Conservation (phyloP, 2,329 filamentous ascomycete genomes). For the Xylariaceae sp. region DNA sequence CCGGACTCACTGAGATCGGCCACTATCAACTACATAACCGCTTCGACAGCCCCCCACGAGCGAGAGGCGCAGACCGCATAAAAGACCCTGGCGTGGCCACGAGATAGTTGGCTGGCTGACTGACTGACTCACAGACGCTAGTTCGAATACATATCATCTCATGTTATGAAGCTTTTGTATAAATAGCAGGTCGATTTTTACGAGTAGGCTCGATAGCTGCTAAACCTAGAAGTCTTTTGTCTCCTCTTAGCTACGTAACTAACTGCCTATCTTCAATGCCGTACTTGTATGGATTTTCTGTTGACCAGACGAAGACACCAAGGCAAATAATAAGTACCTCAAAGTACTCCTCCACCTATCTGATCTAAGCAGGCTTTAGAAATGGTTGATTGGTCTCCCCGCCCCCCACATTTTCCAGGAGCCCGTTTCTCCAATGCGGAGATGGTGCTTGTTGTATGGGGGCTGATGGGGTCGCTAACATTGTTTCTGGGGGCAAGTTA, state of each 20-base stretch:
- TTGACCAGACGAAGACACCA: neutral
- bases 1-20: neutral
- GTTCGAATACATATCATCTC: neutral
- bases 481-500: slow-evolving; percentile 6
- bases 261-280: neutral
- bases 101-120: too few species aligned
- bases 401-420: slow-evolving; percentile 31
- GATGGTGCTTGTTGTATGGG: slow-evolving; percentile 33
- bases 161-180: neutral
- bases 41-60: neutral
- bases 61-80: neutral
- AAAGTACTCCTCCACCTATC: neutral
- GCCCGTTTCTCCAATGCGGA: slow-evolving; percentile 44
- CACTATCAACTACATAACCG: neutral
- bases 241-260: too few species aligned
- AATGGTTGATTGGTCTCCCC: slow-evolving; percentile 29
- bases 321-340: neutral
- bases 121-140: neutral
- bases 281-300: neutral
- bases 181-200: neutral
- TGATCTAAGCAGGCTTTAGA: neutral
- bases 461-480: slow-evolving; percentile 20
- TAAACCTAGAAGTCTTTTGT: neutral
- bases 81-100: neutral
- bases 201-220: neutral